Percentiles rank a stretch among this genome's conserved stretches.
Conservation (phyloP, 495 filamentous ascomycete genomes). For the Massariosphaeria phaeospora region DNA sequence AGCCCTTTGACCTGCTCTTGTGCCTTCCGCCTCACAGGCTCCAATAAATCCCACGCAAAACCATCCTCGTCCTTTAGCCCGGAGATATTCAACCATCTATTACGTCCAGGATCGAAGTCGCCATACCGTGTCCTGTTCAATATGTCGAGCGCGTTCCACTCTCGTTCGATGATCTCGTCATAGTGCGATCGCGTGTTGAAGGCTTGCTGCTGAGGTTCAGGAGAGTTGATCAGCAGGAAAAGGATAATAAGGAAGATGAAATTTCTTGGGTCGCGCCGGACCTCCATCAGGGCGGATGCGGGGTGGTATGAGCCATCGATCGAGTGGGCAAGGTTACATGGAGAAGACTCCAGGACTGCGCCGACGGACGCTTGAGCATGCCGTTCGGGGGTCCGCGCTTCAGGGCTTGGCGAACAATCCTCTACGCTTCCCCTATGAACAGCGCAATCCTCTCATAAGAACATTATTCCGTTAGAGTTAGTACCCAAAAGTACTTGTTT, state of each 20-base stretch:
- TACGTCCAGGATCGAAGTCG: conserved; percentile 58
- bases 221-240: conserved; percentile 39
- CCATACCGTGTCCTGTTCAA: conserved; percentile 70
- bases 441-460: too few relatives aligned
- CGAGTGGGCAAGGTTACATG: too few relatives aligned
- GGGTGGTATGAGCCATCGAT: conserved; percentile 1
- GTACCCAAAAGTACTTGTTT: too few relatives aligned
- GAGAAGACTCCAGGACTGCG: not conserved
- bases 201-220: conserved; percentile 43
- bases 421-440: too few relatives aligned
- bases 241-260: conserved; percentile 40
- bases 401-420: not conserved
- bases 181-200: conserved; percentile 31
- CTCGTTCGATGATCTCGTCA: conserved; percentile 34
- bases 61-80: conserved; percentile 69
- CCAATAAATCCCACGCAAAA: conserved; percentile 65
- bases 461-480: too few relatives aligned
- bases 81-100: conserved; percentile 66
- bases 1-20: conserved; percentile 47
- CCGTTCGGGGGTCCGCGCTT: not conserved
- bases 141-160: conserved; percentile 57
- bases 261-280: conserved; percentile 34
- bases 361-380: not conserved
- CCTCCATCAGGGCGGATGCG: conserved; percentile 23
- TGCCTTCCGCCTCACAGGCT: conserved; percentile 53